A percentile compares a stretch with the other conserved stretches of the same genome.
Evolutionary conservation across 2,329 filamentous ascomycete species (phyloP).

Genomic region (Penicillium griseofulvum): DNA sequence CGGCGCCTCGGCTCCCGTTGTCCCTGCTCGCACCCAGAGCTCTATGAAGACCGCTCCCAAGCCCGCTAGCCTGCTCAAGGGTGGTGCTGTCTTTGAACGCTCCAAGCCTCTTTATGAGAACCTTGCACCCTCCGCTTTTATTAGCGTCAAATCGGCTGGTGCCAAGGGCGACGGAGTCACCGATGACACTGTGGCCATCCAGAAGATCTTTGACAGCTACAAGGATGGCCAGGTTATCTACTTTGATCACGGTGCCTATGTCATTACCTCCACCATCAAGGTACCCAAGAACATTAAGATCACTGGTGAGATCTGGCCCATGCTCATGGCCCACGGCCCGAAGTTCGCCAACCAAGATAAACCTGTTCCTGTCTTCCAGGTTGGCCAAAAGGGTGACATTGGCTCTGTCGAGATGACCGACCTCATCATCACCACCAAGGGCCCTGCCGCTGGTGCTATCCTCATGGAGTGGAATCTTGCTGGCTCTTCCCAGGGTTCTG

Average conservation of each 20-base stretch:
- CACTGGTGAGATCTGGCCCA: slow-evolving; percentile 85
- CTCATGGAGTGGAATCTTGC: slow-evolving; percentile 89
- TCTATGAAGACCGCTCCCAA: slow-evolving; percentile 58
- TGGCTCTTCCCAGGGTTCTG: slow-evolving; percentile 61
- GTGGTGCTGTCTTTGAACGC: slow-evolving; percentile 73
- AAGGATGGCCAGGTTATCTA: slow-evolving; percentile 60
- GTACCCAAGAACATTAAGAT: slow-evolving; percentile 76
- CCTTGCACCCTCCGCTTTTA: slow-evolving; percentile 65
- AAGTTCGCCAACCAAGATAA: slow-evolving; percentile 72
- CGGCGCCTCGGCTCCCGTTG: slow-evolving; percentile 32
- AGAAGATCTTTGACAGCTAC: slow-evolving; percentile 69
- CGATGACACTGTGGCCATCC: slow-evolving; percentile 84
- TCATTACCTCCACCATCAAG: slow-evolving; percentile 59
- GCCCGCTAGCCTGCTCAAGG: slow-evolving; percentile 62
- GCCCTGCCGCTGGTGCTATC: slow-evolving; percentile 80
- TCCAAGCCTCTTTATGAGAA: slow-evolving; percentile 85
- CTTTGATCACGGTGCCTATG: slow-evolving; percentile 64
- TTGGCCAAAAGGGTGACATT: slow-evolving; percentile 72
- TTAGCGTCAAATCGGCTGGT: slow-evolving; percentile 78
- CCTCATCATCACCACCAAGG: slow-evolving; percentile 78
- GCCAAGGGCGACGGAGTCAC: slow-evolving; percentile 83
- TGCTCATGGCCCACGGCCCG: slow-evolving; percentile 77
- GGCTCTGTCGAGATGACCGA: slow-evolving; percentile 86
- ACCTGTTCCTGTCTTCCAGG: slow-evolving; percentile 79
- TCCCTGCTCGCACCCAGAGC: slow-evolving; percentile 56